Percentiles rank a stretch among this genome's conserved stretches.
Conservation (phyloP, 768 basidiomycete species). For the Boletales sp. region DNA sequence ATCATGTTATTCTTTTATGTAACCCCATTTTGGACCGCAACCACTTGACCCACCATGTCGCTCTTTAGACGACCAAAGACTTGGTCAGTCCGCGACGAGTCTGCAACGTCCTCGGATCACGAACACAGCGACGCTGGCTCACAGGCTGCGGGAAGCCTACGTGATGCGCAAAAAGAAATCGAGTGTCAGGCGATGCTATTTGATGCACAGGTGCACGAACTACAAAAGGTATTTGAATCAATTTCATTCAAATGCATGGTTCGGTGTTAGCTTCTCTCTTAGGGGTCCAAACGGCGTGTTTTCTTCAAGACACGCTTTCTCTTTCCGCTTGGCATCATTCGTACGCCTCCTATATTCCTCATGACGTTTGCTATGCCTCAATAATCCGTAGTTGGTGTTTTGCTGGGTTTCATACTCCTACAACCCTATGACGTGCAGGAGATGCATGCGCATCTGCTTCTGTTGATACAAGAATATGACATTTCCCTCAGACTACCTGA, state of each 20-base stretch:
- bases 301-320: constrained; percentile 45
- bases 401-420: constrained; percentile 62
- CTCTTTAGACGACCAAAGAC: constrained; percentile 32
- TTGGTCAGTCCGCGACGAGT: constrained; percentile 18
- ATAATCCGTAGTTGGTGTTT: constrained; percentile 50
- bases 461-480: constrained; percentile 71
- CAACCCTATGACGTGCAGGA: constrained; percentile 65
- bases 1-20: too few relatives aligned
- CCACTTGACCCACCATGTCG: constrained; percentile 22
- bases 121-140: constrained; percentile 5
- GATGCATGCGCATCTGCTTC: constrained; percentile 62
- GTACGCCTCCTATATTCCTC: constrained; percentile 34
- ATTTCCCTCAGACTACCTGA: constrained; percentile 59
- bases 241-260: background rate
- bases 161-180: constrained; percentile 18
- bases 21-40: too few relatives aligned
- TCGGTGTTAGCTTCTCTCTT: background rate
- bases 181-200: constrained; percentile 22
- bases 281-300: constrained; percentile 17
- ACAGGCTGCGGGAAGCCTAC: constrained; percentile 3
- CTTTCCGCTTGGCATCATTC: constrained; percentile 68
- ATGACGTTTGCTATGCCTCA: constrained; percentile 1
- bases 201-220: constrained; percentile 25
- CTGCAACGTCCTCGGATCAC: constrained; percentile 10
- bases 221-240: constrained; percentile 13